Conservation (phyloP, 345 rosid species). For the Euphorbia tirucalli region DNA sequence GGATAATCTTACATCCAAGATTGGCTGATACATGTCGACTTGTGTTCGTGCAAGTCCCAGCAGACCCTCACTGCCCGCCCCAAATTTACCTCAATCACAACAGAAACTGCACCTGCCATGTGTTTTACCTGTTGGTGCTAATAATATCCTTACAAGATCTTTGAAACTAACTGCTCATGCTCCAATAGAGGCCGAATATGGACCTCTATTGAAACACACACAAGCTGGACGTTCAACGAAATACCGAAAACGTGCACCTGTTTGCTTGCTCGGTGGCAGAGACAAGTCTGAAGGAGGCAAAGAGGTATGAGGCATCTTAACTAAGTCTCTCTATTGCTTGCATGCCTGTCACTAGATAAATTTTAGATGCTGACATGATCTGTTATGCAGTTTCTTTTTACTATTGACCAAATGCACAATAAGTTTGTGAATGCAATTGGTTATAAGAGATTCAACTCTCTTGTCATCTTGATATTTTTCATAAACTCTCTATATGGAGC, state of each 20-base stretch:
- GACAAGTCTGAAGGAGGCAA: conserved; percentile 46
- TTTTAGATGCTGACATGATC: background rate
- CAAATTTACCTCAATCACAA: background rate
- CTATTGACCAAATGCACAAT: background rate
- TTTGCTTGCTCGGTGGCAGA: conserved; percentile 65
- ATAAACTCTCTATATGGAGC: background rate
- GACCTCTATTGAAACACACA: conserved; percentile 24
- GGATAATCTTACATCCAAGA: too few relatives aligned
- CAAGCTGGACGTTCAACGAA: conserved; percentile 17
- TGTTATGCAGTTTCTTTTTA: background rate
- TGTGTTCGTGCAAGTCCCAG: conserved; percentile 12
- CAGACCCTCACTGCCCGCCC: background rate
- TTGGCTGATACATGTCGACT: conserved; percentile 10
- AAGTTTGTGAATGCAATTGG: background rate
- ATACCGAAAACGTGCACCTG: conserved; percentile 27
- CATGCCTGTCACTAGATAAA: background rate
- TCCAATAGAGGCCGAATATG: conserved; percentile 21
- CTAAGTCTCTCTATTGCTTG: background rate
- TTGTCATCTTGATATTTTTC: background rate
- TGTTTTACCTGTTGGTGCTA: conserved; percentile 10
- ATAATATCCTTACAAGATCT: conserved; percentile 2
- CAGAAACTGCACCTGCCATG: background rate
- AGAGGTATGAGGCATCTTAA: conserved; percentile 32
- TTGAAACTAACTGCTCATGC: conserved; percentile 18
- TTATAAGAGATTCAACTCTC: background rate